A percentile compares a stretch with the other conserved stretches of the same genome.
phyloP scores from a whole-genome alignment of 2,329 filamentous ascomycete genomes.

The Botrytis aclada region DNA sequence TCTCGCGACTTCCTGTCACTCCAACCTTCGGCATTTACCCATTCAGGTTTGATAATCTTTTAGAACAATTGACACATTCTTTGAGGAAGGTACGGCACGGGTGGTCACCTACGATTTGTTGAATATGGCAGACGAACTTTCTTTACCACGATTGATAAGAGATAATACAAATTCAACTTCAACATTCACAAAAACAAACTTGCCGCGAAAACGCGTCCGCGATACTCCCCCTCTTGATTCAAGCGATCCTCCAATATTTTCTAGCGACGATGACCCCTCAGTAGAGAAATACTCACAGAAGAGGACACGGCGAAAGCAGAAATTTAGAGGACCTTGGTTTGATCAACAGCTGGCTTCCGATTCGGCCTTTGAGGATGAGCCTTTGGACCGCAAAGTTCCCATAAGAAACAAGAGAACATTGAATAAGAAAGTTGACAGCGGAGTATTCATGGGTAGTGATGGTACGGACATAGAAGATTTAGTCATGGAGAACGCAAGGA shows the following conservation, averaged over 20 bases:
- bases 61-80: background rate
- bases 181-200: background rate
- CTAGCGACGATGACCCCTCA: conserved; percentile 67
- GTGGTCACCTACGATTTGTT: background rate
- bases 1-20: background rate
- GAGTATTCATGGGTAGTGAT: conserved; percentile 66
- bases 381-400: conserved; percentile 5
- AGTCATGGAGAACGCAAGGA: background rate
- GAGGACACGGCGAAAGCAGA: conserved; percentile 53
- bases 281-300: conserved; percentile 61
- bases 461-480: conserved; percentile 44
- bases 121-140: conserved; percentile 28
- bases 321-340: conserved; percentile 67
- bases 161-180: conserved; percentile 10
- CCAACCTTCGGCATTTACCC: background rate
- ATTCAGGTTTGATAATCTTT: background rate
- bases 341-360: conserved; percentile 50
- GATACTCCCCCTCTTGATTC: conserved; percentile 46
- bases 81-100: background rate
- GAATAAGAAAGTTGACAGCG: conserved; percentile 62
- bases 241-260: conserved; percentile 69
- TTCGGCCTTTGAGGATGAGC: conserved; percentile 22
- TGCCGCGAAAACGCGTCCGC: conserved; percentile 41
- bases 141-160: conserved; percentile 23
- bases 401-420: conserved; percentile 49